Percentiles rank a stretch among this genome's conserved stretches.
phyloP scores from a whole-genome alignment of 345 rosid genomes.

The Boechera retrofracta region DNA sequence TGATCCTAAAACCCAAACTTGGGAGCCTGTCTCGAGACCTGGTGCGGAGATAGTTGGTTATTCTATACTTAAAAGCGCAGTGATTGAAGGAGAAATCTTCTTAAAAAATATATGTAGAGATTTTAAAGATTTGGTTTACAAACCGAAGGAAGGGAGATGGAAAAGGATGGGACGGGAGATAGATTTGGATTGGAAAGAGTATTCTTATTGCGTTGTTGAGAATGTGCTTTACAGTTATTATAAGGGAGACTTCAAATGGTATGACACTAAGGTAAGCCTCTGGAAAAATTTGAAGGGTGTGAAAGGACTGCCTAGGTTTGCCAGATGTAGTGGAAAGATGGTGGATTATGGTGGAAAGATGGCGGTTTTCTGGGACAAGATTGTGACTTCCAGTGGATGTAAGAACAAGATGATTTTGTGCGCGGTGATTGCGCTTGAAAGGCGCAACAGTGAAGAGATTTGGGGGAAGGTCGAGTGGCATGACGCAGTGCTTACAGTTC shows the following conservation, averaged over 20 bases:
- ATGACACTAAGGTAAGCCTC: conserved; percentile 44
- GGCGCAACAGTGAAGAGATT: conserved; percentile 50
- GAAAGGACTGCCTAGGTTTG: conserved; percentile 61
- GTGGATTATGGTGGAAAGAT: conserved; percentile 47
- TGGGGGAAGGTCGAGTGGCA: conserved; percentile 66
- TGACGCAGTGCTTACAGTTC: conserved; percentile 51
- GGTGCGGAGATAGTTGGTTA: neutral
- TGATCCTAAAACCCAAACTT: conserved; percentile 50
- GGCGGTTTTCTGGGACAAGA: conserved; percentile 63
- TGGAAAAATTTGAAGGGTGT: conserved; percentile 66
- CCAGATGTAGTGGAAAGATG: conserved; percentile 52
- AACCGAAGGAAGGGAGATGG: conserved; percentile 48
- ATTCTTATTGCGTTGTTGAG: neutral
- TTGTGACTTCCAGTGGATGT: conserved; percentile 35
- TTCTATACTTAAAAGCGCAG: neutral
- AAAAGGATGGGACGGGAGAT: conserved; percentile 52
- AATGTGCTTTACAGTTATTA: conserved; percentile 63
- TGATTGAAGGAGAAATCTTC: neutral
- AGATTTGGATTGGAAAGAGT: neutral
- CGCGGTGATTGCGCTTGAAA: conserved; percentile 60
- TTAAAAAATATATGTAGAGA: neutral
- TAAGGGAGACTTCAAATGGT: conserved; percentile 65
- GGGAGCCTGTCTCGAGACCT: conserved; percentile 38
- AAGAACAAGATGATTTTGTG: conserved; percentile 57
- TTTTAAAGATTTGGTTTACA: neutral